Base-by-base conservation (phyloP, 2,329 filamentous ascomycete species). In the Seiridium cupressi region DNA sequence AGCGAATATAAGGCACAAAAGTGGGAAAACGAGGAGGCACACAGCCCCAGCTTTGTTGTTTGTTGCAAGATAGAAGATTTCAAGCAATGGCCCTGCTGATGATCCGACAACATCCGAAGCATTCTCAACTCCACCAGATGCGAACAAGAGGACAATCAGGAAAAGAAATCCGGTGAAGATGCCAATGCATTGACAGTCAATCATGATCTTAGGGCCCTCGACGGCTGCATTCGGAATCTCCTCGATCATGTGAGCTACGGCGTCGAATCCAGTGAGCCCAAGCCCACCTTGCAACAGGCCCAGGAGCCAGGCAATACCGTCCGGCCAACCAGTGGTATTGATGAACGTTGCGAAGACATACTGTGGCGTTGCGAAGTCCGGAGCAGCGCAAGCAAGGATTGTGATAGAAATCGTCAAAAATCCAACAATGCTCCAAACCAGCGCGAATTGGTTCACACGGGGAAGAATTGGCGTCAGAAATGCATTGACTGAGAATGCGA, bases 331-430 rank as follows among this genome's bases (percentile, higher is more conserved):
- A 4, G 84, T 86, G 47, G 83, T 71, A 64, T 92, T 92, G 69
- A 89, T 82, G 66, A 92, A 91, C 1, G 84, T 73, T 3, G 81
- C 78, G 63, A 89, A 91, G 7, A 91, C 89, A 56, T 89, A 90
- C 10, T 80, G 70, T 11, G 80, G 89, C 5, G 80, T 82, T 65
- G 87, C 86, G 66, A 84, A 92, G 63, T 88, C 77, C 0, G 87
- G 87, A 2, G 88, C 83, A 0, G 88, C 80, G 67, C 86, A 90
- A 3, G 88, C 81, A 53, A 93, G 74, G 0, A 90, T 78, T 0
- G 89, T 89, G 62, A 91, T 89, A 62, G 80, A 88, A 64, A 92
- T 90, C 59, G 92, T 77, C 44, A 84, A 74, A 64, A 92, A 91
- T 0, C 90, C 90, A 1, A 79, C 73, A 2, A 92, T 77, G 3